Conservation (phyloP, 2,329 filamentous ascomycete genomes). For the Ampelomyces quisqualis region DNA sequence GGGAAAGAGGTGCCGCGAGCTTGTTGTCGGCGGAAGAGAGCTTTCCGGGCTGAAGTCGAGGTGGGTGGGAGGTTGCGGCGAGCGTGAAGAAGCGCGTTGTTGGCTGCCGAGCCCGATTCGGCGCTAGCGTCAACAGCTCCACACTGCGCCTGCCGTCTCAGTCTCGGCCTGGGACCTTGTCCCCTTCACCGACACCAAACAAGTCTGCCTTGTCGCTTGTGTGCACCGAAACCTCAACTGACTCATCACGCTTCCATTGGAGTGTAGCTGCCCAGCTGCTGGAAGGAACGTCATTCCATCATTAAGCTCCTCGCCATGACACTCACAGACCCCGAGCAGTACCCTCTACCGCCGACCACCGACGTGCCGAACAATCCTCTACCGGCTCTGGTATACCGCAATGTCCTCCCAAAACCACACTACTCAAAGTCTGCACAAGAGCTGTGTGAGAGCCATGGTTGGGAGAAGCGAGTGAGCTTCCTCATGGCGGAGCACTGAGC, state of each 20-base stretch:
- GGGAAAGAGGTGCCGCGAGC: conserved; percentile 21
- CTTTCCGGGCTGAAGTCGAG: conserved; percentile 21
- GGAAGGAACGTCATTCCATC: too few species aligned
- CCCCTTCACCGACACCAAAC: too few species aligned
- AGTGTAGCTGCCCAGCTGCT: too few species aligned
- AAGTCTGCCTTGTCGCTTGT: too few species aligned
- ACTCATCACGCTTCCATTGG: too few species aligned
- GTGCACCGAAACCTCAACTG: too few species aligned
- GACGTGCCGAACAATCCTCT: conserved; percentile 35
- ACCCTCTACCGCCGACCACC: conserved; percentile 4
- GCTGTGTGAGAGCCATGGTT: conserved; percentile 37
- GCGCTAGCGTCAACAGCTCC: background rate
- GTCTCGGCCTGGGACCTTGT: too few species aligned
- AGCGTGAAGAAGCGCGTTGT: conserved; percentile 8
- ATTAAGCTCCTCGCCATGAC: background rate
- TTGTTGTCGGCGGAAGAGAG: conserved; percentile 20
- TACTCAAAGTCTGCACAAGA: conserved; percentile 21
- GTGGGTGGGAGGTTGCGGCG: conserved; percentile 4
- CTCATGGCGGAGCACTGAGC: too few species aligned
- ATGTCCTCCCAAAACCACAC: conserved; percentile 31
- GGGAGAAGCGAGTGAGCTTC: conserved; percentile 31
- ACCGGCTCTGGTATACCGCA: conserved; percentile 41
- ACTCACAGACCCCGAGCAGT: conserved; percentile 6
- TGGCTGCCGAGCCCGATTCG: conserved; percentile 4
- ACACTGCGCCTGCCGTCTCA: too few species aligned